Evolutionary conservation across 176 grass and related monocot species (phyloP), one percentile per base, ranked within the genome.

Genomic region (Dendrocalamus sinicus): DNA sequence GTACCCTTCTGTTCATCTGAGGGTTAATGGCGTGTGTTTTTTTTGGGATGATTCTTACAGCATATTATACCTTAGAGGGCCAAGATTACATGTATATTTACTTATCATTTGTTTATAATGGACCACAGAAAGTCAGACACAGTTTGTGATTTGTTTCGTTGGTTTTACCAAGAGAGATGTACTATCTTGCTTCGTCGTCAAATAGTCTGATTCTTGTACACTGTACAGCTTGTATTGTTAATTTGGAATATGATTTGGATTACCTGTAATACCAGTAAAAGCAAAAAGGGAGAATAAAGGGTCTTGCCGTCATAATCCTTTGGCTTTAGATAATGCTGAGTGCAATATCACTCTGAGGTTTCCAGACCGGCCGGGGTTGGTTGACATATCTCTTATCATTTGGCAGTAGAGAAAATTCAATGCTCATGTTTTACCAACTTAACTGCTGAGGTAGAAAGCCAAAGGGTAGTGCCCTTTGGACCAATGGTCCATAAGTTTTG

Each of bases 151-250:
- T 69, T 68, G 12, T 60, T 44, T 6, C 15, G 12, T 64, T 63
- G n/a, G 5, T 81, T 77, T 53, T 71, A 57, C 72, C 12, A 8
- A 52, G 53, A 45, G 16, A 32, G 15, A 70, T 76, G 67, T 47
- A 71, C 68, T 44, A 20, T 73, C 71, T 23, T 74, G 69, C 57
- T 50, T 62, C 20, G 54, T 26, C 51, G n/a, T 7, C 0, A 45
- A 4, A 32, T 47, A 24, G 10, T 58, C 37, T 45, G 39, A 72
- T 55, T 32, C 52, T 59, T 72, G 68, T 83, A 47, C 52, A 61
- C 30, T 75, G 61, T 89, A 68, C 70, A 81, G 15, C 35, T 81
- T 90, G 87, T 59, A 76, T 37, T 22, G 48, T 62, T 22, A 16
- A 76, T 90, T 70, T 76, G 55, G 13, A 48, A 64, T 70, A 44